These are phyloP conservation scores for Hymenoscyphus repandus DNA, from an alignment of 2,329 filamentous ascomycete species.

Conservation along the genomic window DNA sequence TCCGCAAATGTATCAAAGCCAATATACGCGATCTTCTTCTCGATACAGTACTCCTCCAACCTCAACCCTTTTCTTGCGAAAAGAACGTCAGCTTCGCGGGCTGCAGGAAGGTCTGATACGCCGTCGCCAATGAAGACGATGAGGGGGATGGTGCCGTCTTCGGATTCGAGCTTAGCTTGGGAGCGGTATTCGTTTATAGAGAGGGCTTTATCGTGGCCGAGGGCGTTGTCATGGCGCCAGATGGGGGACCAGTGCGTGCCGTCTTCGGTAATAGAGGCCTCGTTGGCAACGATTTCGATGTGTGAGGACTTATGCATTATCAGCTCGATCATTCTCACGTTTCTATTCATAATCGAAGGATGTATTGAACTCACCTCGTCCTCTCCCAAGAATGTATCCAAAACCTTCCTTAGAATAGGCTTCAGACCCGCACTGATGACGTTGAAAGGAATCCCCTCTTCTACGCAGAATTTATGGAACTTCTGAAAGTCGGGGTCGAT, in stretches of 20 bases:
- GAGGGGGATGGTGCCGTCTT: conserved; percentile 57
- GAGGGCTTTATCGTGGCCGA: conserved; percentile 63
- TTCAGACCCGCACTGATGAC: conserved; percentile 65
- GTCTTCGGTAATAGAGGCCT: conserved; percentile 53
- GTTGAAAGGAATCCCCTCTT: conserved; percentile 61
- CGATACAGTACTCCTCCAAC: conserved; percentile 61
- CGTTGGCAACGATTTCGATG: conserved; percentile 66
- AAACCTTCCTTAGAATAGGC: conserved; percentile 54
- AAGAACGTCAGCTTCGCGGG: conserved; percentile 61
- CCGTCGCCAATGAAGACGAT: conserved; percentile 68
- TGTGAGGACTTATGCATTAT: conserved; percentile 33
- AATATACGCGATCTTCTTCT: conserved; percentile 54
- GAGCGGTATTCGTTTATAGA: conserved; percentile 58
- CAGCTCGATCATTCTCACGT: too few species aligned
- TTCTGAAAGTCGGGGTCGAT: conserved; percentile 59
- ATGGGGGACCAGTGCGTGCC: conserved; percentile 59
- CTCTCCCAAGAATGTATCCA: conserved; percentile 61
- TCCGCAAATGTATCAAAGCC: conserved; percentile 63
- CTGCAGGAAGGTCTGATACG: conserved; percentile 61
- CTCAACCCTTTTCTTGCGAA: conserved; percentile 61
- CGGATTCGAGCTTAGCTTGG: conserved; percentile 46
- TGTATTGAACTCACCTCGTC: conserved; percentile 35
- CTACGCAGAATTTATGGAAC: conserved; percentile 61
- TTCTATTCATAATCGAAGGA: too few species aligned
- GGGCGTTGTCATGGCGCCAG: conserved; percentile 60